Evolutionary conservation across 2,329 filamentous ascomycete species (phyloP).

Genomic region (Apiospora kogelbergensis): DNA sequence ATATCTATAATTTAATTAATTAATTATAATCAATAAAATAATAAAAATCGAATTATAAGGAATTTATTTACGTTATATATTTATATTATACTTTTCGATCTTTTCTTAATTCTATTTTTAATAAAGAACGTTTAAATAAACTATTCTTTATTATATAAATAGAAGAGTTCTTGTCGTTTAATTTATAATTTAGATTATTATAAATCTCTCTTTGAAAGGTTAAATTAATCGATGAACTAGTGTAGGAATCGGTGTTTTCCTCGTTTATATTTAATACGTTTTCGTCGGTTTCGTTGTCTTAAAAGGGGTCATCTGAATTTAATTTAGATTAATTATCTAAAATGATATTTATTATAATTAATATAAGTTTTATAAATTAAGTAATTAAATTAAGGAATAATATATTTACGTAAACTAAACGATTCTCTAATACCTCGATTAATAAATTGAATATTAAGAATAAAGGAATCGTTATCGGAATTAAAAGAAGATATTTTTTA

Average conservation of each 20-base stretch:
- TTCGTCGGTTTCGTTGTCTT: not conserved
- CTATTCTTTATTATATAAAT: not conserved
- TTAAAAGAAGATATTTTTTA: not conserved
- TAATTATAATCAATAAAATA: not conserved
- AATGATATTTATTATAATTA: not conserved
- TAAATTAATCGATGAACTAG: not conserved
- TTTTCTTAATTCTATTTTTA: not conserved
- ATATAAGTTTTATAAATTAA: not conserved
- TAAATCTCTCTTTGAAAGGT: not conserved
- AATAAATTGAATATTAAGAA: not conserved
- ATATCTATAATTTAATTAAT: not conserved
- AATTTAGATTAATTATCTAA: not conserved
- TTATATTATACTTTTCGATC: not conserved
- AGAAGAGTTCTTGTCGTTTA: not conserved
- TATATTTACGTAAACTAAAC: not conserved
- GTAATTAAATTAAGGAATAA: not conserved
- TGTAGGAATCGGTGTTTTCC: not conserved
- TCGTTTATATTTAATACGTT: not conserved
- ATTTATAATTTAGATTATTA: not conserved
- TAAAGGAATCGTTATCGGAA: not conserved
- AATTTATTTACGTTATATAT: not conserved
- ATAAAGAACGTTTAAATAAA: not conserved
- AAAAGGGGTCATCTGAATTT: not conserved
- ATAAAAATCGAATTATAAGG: not conserved
- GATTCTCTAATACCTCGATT: not conserved